Conservation (phyloP, 352 stramenopile genomes). For the Blastocystis sp. region DNA sequence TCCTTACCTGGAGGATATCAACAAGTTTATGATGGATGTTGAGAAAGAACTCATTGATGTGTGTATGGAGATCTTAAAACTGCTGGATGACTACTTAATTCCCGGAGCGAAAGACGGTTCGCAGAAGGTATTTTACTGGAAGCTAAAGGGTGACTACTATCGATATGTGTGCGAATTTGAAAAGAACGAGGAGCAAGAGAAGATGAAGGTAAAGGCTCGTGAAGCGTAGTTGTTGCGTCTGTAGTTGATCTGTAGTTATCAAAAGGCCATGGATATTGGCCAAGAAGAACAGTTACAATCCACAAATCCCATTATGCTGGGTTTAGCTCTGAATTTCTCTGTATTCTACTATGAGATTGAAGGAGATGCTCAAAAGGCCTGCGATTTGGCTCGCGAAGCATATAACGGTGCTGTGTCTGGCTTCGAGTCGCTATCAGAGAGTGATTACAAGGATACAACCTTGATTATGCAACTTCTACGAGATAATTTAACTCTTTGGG, state of each 20-base stretch:
- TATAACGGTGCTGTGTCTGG: slow-evolving; percentile 98
- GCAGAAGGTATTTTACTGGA: slow-evolving; percentile 99
- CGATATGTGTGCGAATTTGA: slow-evolving; percentile 98
- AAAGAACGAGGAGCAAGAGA: slow-evolving; percentile 85
- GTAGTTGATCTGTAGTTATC: background rate
- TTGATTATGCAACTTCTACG: slow-evolving; percentile 99
- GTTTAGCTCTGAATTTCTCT: slow-evolving; percentile 94
- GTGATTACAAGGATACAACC: slow-evolving; percentile 98
- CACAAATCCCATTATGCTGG: slow-evolving; percentile 96
- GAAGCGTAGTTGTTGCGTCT: background rate
- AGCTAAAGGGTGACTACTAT: slow-evolving; percentile 99
- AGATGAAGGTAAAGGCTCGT: slow-evolving; percentile 64
- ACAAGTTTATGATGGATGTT: slow-evolving; percentile 66
- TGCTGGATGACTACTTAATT: slow-evolving; percentile 95
- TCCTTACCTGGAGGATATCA: slow-evolving; percentile 31
- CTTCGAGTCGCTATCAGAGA: slow-evolving; percentile 95
- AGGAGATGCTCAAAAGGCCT: slow-evolving; percentile 85
- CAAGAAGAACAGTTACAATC: slow-evolving; percentile 81
- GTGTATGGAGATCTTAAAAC: slow-evolving; percentile 90
- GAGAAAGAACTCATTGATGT: slow-evolving; percentile 89
- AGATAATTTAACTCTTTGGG: slow-evolving; percentile 99
- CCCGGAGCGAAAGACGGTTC: slow-evolving; percentile 82
- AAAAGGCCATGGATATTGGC: slow-evolving; percentile 45
- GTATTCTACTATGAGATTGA: slow-evolving; percentile 99
- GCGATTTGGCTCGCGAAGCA: slow-evolving; percentile 85